A percentile compares a stretch with the other conserved stretches of the same genome.
These are phyloP conservation scores for Pseudogymnoascus sp. DNA, from an alignment of 2,329 filamentous ascomycete genomes.

Conservation along the genomic window DNA sequence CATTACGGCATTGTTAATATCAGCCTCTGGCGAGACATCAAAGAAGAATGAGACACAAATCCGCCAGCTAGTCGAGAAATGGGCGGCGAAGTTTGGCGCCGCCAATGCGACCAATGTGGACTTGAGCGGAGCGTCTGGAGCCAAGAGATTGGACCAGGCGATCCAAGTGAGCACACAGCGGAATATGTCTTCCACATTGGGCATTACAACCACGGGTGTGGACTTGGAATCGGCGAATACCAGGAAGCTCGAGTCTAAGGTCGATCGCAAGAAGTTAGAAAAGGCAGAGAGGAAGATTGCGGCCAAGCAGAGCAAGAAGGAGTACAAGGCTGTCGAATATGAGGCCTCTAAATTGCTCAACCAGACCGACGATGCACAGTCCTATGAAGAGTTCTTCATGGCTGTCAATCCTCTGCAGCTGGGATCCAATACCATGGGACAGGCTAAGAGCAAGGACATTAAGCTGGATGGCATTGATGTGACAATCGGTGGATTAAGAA, in stretches of 20 bases:
- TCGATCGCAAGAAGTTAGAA: slow-evolving; percentile 97
- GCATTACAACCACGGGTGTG: slow-evolving; percentile 72
- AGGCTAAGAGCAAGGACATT: slow-evolving; percentile 95
- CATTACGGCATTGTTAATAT: slow-evolving; percentile 82
- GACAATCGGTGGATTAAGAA: slow-evolving; percentile 79
- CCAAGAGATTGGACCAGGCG: slow-evolving; percentile 83
- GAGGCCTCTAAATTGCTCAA: slow-evolving; percentile 87
- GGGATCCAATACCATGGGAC: slow-evolving; percentile 55
- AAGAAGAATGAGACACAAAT: slow-evolving; percentile 67
- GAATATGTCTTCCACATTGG: slow-evolving; percentile 93
- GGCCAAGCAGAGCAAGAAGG: slow-evolving; percentile 96
- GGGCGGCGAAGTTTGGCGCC: slow-evolving; percentile 72
- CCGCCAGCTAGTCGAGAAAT: slow-evolving; percentile 77
- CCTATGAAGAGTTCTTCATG: slow-evolving; percentile 99
- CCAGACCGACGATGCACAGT: slow-evolving; percentile 72
- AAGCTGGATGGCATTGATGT: slow-evolving; percentile 96
- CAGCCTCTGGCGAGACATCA: slow-evolving; percentile 79
- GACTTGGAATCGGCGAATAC: slow-evolving; percentile 90
- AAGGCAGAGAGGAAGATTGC: slow-evolving; percentile 97
- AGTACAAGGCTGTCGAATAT: slow-evolving; percentile 97
- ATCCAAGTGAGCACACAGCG: slow-evolving; percentile 89
- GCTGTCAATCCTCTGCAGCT: slow-evolving; percentile 93
- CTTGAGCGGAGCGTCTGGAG: slow-evolving; percentile 60
- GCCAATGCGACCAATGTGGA: slow-evolving; percentile 62
- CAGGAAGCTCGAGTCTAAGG: slow-evolving; percentile 92